phyloP scores from a whole-genome alignment of 192 early-diverging fungal species.

The Rhizoclosmatium globosum region DNA sequence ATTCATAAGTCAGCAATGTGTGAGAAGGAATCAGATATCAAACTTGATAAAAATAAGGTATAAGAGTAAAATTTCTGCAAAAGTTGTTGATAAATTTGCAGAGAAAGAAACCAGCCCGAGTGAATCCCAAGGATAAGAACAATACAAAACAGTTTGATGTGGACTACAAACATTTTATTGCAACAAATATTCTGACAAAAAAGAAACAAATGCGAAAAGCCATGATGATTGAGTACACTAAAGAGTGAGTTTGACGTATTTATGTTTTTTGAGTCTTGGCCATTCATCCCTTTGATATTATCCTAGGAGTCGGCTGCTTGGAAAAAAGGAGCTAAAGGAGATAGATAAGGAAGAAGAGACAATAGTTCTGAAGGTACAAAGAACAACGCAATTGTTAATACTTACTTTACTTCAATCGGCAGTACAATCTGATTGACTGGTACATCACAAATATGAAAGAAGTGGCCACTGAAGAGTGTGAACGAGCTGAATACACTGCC shows the following conservation, averaged over 20 bases:
- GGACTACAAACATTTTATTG: constrained; percentile 50
- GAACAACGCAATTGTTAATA: constrained; percentile 2
- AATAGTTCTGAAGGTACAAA: constrained; percentile 27
- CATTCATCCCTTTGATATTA: background rate
- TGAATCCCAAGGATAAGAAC: constrained; percentile 18
- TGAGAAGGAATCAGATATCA: constrained; percentile 47
- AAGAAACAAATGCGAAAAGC: constrained; percentile 60
- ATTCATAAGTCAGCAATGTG: constrained; percentile 43
- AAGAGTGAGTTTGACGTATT: constrained; percentile 39
- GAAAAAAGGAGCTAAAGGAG: constrained; percentile 39
- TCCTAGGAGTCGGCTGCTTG: constrained; percentile 18
- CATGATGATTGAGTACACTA: constrained; percentile 54
- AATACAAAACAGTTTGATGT: constrained; percentile 46
- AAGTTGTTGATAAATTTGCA: background rate
- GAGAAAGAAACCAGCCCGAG: constrained; percentile 16
- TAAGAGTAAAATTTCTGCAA: background rate
- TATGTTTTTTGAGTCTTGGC: background rate
- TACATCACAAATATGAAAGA: constrained; percentile 58
- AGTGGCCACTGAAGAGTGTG: constrained; percentile 55
- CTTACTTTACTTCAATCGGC: background rate
- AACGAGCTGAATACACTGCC: constrained; percentile 56
- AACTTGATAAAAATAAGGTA: constrained; percentile 39
- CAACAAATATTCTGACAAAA: constrained; percentile 46
- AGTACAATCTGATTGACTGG: constrained; percentile 55
- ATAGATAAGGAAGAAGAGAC: constrained; percentile 42